Conservation (phyloP, 2,329 filamentous ascomycete genomes). For the Magnaporthales sp. region DNA sequence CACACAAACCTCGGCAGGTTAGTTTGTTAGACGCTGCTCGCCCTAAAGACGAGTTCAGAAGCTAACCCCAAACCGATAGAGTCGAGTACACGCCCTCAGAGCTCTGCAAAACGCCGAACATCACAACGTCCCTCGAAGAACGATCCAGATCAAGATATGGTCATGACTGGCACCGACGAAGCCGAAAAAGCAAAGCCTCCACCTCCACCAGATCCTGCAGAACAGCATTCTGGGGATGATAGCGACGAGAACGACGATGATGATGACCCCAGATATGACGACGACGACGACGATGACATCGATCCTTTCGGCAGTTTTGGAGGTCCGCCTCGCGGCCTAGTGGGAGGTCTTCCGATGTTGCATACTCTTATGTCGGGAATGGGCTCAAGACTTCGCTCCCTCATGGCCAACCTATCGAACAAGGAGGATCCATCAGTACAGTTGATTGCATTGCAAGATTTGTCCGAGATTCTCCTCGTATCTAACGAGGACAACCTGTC, state of each 20-base stretch:
- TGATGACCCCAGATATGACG: slow-evolving; percentile 50
- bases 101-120: slow-evolving; percentile 1
- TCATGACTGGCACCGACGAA: slow-evolving; percentile 63
- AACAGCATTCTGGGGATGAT: slow-evolving; percentile 26
- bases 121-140: slow-evolving; percentile 42
- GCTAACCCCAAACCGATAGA: background rate
- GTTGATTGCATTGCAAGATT: slow-evolving; percentile 82
- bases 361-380: slow-evolving; percentile 89
- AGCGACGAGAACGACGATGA: slow-evolving; percentile 34
- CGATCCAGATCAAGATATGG: slow-evolving; percentile 52
- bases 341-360: slow-evolving; percentile 73
- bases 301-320: slow-evolving; percentile 62
- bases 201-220: slow-evolving; percentile 29
- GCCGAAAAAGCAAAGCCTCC: slow-evolving; percentile 34
- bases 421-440: slow-evolving; percentile 84
- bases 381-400: slow-evolving; percentile 68
- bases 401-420: slow-evolving; percentile 65
- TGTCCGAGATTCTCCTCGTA: slow-evolving; percentile 87
- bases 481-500: slow-evolving; percentile 95
- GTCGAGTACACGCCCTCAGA: background rate
- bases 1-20: slow-evolving; percentile 25
- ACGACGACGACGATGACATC: slow-evolving; percentile 44
- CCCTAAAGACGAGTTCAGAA: background rate
- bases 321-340: slow-evolving; percentile 52
- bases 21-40: background rate